Base-by-base conservation (phyloP, 331 rosid genomes). In the Dryas integrifolia region DNA sequence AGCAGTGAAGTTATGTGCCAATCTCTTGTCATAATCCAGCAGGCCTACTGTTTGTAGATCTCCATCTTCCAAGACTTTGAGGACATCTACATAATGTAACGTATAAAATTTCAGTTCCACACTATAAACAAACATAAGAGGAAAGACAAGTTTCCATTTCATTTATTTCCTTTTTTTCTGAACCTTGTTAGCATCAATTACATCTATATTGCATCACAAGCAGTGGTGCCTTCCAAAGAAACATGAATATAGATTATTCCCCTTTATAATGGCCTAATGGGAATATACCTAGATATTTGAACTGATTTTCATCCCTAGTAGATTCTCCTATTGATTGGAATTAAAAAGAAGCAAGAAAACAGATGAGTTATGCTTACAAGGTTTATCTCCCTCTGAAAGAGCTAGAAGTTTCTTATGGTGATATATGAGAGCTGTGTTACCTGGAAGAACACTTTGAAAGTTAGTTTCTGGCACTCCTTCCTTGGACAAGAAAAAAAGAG, bases 11-110 rank as follows among this genome's bases (percentile, higher is more conserved):
- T 91, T 78, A 82, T 93, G 98, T 14, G 81, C 65, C 85, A 93
- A 80, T 86, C 96, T 87, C 88, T 91, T 89, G 90, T 93, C 96
- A 85, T 93, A 93, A 82, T 91, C 98, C 79, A 93, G 75, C 82
- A 93, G 13, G 57, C 96, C 98, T 55, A 91, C 89, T 40, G 98
- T 93, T 66, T 91, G 96, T 76, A 93, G 78, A 84, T 93, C 97
- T 67, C 98, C 98, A 78, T 94, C 98, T 86, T 94, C 98, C 77
- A 94, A 70, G 67, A 94, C 96, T 86, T 91, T 89, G 67, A 94
- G 77, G 75, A 85, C 95, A 86, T 94, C 98, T 94, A 72, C 78
- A 72, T 72, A 69, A 69, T 73, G 72, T 15, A 55, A 79, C 41
- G 39, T 21, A 14, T 58, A 81, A 59, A 11, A 41, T 67, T 61